A percentile compares a stretch with the other conserved stretches of the same genome.
Conservation (phyloP, 192 early-diverging fungal genomes). For the Podila minutissima region DNA sequence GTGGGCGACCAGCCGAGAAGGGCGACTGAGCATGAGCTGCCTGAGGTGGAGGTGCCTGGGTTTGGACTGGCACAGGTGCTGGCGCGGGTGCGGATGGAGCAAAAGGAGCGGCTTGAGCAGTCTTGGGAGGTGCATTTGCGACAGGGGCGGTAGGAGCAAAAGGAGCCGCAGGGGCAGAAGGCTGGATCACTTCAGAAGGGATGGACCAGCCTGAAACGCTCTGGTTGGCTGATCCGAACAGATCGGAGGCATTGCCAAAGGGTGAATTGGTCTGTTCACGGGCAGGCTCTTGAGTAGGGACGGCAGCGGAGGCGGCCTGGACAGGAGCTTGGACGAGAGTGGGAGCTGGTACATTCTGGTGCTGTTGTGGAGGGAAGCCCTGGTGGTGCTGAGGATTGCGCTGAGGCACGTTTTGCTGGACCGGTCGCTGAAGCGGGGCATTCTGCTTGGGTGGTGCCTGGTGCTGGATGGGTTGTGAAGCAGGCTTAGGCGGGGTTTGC, state of each 20-base stretch:
- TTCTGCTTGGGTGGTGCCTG: conserved; percentile 5
- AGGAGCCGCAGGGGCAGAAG: neutral
- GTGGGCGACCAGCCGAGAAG: conserved; percentile 11
- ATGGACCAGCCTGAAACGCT: conserved; percentile 34
- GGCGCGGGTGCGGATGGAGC: neutral
- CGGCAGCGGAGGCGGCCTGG: neutral
- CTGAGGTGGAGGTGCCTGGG: neutral
- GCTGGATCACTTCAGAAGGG: neutral
- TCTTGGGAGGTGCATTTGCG: neutral
- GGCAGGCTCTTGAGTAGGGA: neutral
- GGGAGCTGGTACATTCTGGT: neutral
- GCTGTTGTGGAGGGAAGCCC: conserved; percentile 16
- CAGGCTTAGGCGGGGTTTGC: neutral
- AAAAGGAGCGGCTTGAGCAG: neutral
- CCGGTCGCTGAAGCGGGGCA: neutral
- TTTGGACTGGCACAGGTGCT: neutral
- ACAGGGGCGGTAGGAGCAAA: neutral
- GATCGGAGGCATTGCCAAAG: conserved; percentile 32
- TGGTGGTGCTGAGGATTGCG: conserved; percentile 15
- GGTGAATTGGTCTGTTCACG: conserved; percentile 24
- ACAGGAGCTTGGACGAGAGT: conserved; percentile 2
- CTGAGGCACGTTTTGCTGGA: conserved; percentile 3
- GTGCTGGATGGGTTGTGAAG: neutral
- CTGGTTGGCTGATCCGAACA: conserved; percentile 35
- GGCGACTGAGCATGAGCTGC: neutral